Conservation (phyloP, 345 rosid genomes). For the Populus pruinosa region DNA sequence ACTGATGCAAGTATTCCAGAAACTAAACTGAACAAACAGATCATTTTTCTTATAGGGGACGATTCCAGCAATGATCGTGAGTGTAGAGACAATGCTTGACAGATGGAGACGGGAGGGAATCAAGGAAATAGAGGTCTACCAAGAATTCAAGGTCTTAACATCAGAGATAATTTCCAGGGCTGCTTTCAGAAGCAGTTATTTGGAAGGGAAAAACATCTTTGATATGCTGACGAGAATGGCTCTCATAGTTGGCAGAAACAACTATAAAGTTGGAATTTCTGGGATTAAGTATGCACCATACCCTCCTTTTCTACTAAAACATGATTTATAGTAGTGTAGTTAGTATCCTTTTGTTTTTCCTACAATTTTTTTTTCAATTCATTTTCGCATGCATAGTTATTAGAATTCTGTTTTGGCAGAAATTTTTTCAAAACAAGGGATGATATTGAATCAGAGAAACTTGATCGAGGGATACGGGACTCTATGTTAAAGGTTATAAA, state of each 20-base stretch:
- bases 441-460: conserved; percentile 14
- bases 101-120: conserved; percentile 37
- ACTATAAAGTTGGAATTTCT: conserved; percentile 24
- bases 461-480: conserved; percentile 5
- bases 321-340: no score
- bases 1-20: no score
- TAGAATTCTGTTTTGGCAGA: background rate
- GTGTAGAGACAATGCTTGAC: conserved; percentile 41
- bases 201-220: conserved; percentile 40
- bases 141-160: conserved; percentile 40
- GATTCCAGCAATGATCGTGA: conserved; percentile 35
- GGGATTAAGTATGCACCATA: conserved; percentile 21
- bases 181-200: conserved; percentile 51
- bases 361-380: background rate
- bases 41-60: conserved; percentile 13
- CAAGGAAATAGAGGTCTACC: conserved; percentile 38
- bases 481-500: conserved; percentile 12
- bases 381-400: background rate
- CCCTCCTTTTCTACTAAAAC: background rate
- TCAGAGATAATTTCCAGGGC: conserved; percentile 55
- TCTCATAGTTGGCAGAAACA: conserved; percentile 15
- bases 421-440: conserved; percentile 4
- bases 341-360: no score
- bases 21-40: background rate
- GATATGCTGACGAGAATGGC: conserved; percentile 25